Conservation (phyloP, 202 grass and related monocot genomes). For the Alloteropsis angusta region DNA sequence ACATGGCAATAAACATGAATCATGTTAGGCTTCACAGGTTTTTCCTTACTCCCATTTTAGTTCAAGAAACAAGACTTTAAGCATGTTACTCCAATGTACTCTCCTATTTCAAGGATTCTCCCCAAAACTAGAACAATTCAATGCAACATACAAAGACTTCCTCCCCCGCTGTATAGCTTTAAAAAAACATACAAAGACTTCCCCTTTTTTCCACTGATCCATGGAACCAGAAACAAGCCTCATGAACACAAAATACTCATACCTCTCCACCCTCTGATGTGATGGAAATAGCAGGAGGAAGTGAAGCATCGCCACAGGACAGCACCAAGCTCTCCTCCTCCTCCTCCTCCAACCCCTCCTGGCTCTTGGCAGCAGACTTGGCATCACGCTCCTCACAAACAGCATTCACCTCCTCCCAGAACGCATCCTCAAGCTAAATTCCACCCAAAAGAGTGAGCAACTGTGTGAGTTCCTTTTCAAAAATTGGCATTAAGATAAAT, state of each 20-base stretch:
- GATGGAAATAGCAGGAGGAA: constrained; percentile 37
- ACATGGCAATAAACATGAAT: neutral
- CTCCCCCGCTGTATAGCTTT: no score
- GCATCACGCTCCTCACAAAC: constrained; percentile 14
- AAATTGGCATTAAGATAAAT: neutral
- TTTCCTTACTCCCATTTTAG: neutral
- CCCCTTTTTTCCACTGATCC: neutral
- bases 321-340: constrained; percentile 27
- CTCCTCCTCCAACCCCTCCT: constrained; percentile 8
- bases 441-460: constrained; percentile 7
- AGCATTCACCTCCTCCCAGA: constrained; percentile 20
- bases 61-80: neutral
- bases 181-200: neutral
- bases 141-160: neutral
- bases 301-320: constrained; percentile 11
- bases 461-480: neutral
- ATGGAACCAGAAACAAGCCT: neutral
- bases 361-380: constrained; percentile 9
- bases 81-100: neutral
- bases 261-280: constrained; percentile 12
- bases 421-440: constrained; percentile 30
- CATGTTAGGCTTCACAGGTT: neutral
- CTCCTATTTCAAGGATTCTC: neutral
- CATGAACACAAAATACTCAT: neutral
- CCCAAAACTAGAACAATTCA: neutral